Evolutionary conservation across 1,139 yeast species (phyloP).

Genomic region (Arxiozyma telluris): DNA sequence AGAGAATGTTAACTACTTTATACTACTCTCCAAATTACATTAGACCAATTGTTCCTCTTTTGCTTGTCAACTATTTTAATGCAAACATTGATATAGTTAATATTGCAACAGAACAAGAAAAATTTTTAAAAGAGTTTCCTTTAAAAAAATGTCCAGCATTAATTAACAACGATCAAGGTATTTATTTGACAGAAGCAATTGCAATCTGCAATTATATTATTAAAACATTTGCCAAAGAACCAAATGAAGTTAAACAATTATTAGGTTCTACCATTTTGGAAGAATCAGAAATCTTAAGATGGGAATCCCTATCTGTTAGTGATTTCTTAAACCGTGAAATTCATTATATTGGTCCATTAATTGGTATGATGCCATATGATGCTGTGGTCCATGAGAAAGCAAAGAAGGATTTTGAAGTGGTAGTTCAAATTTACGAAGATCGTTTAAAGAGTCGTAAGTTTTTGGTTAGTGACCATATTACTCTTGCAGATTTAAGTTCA

Average conservation of each 20-base stretch:
- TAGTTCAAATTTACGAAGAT: constrained; percentile 43
- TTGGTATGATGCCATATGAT: constrained; percentile 54
- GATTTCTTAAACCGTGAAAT: constrained; percentile 44
- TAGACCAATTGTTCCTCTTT: constrained; percentile 44
- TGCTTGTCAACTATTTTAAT: constrained; percentile 57
- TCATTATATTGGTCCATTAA: constrained; percentile 33
- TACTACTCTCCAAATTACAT: constrained; percentile 38
- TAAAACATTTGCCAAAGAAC: constrained; percentile 16
- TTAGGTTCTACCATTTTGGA: constrained; percentile 42
- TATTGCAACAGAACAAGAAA: constrained; percentile 35
- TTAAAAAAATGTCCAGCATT: constrained; percentile 62
- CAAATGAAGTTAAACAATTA: constrained; percentile 22
- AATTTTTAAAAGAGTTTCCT: constrained; percentile 50
- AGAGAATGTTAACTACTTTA: constrained; percentile 52
- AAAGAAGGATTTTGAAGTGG: constrained; percentile 32
- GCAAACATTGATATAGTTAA: constrained; percentile 53
- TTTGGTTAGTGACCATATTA: constrained; percentile 66
- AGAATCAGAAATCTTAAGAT: constrained; percentile 59
- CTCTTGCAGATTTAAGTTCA: constrained; percentile 67
- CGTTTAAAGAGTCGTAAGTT: constrained; percentile 64
- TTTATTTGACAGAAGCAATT: constrained; percentile 60
- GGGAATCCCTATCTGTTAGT: constrained; percentile 67
- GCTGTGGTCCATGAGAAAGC: constrained; percentile 58
- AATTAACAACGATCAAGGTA: constrained; percentile 59
- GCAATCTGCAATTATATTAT: constrained; percentile 46